Evolutionary conservation across 1,284 basidiomycete species (phyloP), one percentile per base, ranked within the genome.

Genomic region (Megacollybia platyphylla): DNA sequence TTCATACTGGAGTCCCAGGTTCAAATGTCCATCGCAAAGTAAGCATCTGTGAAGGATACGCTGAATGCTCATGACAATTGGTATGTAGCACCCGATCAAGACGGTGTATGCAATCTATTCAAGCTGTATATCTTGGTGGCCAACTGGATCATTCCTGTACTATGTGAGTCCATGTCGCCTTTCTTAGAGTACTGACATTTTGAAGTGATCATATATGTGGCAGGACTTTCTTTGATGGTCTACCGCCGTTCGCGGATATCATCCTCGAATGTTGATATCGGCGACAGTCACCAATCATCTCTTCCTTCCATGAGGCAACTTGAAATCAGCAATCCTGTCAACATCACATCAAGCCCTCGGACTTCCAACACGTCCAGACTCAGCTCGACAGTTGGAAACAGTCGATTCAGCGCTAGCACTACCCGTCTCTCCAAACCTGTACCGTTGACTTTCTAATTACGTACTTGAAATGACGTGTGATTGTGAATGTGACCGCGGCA

Each of bases 81-180:
- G 13, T 15, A 3, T 11, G 35, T 39, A 73, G 68, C 58, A 40
- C 51, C 57, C 7, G 67, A 71, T 46, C 58, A 67, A 41, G 55
- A 62, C 45, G 64, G 62, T 4, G 52, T 65, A 4, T 81, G 78
- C 52, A 58, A 59, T 40, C 52, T 73, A 11, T 58, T 77, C 34
- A 66, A 68, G 44, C 48, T 68, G 7, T 76, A 65, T 49, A 69
- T 77, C 15, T 47, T 74, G 34, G 52, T 74, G 1, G 64, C 64
- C 15, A 71, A 64, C 48, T 81, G 79, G 79, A 51, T 76, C 24
- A 59, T 69, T 39, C 76, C 78, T 8, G 53, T 56, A 2, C 55
- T 78, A 34, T 58, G 78, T 80, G 50, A 49, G 73, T 58, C 9
- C 41, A 43, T 41, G 37, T 27, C 4, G 17, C 13, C 26, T 44